Evolutionary conservation across 169 alveolate genomes (phyloP), one percentile per base, ranked within the genome.

Genomic region (Plasmodium knowlesi): DNA sequence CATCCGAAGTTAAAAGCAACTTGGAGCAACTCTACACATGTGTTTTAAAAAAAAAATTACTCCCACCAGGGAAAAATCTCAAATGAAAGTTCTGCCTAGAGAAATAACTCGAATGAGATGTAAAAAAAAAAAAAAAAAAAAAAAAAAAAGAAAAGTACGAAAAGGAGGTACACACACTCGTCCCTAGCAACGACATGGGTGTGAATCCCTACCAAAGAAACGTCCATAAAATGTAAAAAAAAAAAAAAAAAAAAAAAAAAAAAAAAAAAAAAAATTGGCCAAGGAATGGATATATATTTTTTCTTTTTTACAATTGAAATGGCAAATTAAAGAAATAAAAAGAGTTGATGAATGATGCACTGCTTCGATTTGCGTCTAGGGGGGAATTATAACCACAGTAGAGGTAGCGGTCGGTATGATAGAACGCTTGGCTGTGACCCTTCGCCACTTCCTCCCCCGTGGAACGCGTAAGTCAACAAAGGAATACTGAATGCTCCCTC

Each of bases 401-500:
- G 41, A 34, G 3, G 41, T 2, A 34, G 46, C 4, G 19, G 19
- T 14, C 19, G 57, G 19, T 19, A 46, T 46, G n/a, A 12, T 12
- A 12, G 6, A 46, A 6, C 12, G 57, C 0, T 46, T 46, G 57
- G 57, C 0, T 2, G 57, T 41, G n/a, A 41, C 9, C 53, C 53
- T 41, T 9, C 53, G 53, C 53, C 53, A 14, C 12, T 41, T 41
- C 12, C 14, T 41, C 57, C 19, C 4, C 57, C 57, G 57, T 2
- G 19, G 4, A 41, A 46, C n/a, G 19, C 8, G 57, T 2, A 0
- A 12, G 19, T 88, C 82, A 88, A 46, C 57, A 88, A 9, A 88
- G 61, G 32, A 88, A 54, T 6, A 79, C 71, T 1, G 86, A 57
- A 41, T 88, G 46, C 70, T 88, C 94, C 28, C 76, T 88, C 82